phyloP scores from a whole-genome alignment of 208 protist genomes.

The Wallacemonas sp. region DNA sequence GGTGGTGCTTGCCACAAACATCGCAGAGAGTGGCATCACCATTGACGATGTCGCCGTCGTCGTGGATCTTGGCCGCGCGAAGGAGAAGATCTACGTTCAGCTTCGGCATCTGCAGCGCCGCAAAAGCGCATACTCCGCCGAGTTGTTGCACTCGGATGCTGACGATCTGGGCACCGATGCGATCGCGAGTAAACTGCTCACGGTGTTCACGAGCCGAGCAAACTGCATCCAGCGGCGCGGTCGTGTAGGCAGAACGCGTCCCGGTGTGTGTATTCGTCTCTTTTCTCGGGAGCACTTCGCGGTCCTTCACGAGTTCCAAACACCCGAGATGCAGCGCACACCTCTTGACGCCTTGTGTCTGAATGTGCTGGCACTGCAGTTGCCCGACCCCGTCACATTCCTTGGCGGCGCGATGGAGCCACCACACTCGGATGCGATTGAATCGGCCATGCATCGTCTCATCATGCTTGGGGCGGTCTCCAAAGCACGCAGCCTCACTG shows the following conservation, averaged over 20 bases:
- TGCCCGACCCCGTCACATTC: slow-evolving; percentile 70
- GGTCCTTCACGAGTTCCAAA: slow-evolving; percentile 82
- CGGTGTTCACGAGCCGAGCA: slow-evolving; percentile 81
- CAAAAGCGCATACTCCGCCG: slow-evolving; percentile 5
- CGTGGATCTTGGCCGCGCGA: slow-evolving; percentile 95
- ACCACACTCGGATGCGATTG: slow-evolving; percentile 52
- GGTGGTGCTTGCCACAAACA: slow-evolving; percentile 99
- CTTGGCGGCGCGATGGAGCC: slow-evolving; percentile 80
- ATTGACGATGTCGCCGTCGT: slow-evolving; percentile 99
- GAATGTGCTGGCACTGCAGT: slow-evolving; percentile 56
- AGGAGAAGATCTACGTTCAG: slow-evolving; percentile 95
- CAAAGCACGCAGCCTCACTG: slow-evolving; percentile 76
- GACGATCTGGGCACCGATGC: background rate
- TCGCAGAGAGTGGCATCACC: slow-evolving; percentile 99
- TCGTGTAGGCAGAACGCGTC: slow-evolving; percentile 92
- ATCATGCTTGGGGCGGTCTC: slow-evolving; percentile 79
- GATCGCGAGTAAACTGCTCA: slow-evolving; percentile 55
- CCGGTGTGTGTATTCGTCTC: slow-evolving; percentile 94
- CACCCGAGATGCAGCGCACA: slow-evolving; percentile 94
- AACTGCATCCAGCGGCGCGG: slow-evolving; percentile 94
- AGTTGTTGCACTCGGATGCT: background rate
- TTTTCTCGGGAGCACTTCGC: slow-evolving; percentile 88
- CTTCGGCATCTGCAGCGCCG: background rate
- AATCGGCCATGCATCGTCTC: slow-evolving; percentile 66
- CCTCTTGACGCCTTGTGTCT: slow-evolving; percentile 94